Evolutionary conservation across 192 early-diverging fungal species (phyloP), one percentile per base, ranked within the genome.

Genomic region (Funneliformis geosporum): DNA sequence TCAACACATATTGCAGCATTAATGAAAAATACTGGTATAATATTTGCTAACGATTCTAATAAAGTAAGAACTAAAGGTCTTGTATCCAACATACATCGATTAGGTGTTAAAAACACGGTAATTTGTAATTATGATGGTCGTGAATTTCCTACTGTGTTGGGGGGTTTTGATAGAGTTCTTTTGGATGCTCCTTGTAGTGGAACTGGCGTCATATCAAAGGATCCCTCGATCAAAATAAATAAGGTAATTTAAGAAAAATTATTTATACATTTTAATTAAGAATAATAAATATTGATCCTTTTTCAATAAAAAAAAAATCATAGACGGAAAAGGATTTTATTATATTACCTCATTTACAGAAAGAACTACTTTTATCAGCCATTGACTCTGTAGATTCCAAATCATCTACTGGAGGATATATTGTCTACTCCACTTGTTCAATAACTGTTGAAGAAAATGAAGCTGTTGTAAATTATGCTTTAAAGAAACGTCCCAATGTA

Each of bases 361-460:
- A 98, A 81, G 93, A 99, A 83, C 89, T 99, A n/a, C 88, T 99
- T 70, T 84, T 99, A 33, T 88, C 91, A 12, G 98, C 97, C n/a
- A 98, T 99, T 84, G 98, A 99, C 83, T 95, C 95, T 27, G 93
- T 94, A 23, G 95, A 98, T 84, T 96, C 97, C 21, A 92, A 92
- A 65, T 96, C 95, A 33, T 87, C 92, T 38, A 98, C 97, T 11
- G 98, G 97, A 55, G 98, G 96, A 7, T 95, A 93, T 84, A 92
- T 99, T 82, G 97, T 99, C 23, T 99, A 99, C 82, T 98, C 98
- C 28, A 99, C 98, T 7, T 99, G 98, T 89, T 98, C 98, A 12
- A 95, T 99, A 5, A 95, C 93, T 0, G 95, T 98, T 3, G 96
- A 98, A 69, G 98, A 99, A 87, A 96, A 99, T 86, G 98, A 99